phyloP scores from a whole-genome alignment of 1,139 yeast species.

The Diutina siamensis region DNA sequence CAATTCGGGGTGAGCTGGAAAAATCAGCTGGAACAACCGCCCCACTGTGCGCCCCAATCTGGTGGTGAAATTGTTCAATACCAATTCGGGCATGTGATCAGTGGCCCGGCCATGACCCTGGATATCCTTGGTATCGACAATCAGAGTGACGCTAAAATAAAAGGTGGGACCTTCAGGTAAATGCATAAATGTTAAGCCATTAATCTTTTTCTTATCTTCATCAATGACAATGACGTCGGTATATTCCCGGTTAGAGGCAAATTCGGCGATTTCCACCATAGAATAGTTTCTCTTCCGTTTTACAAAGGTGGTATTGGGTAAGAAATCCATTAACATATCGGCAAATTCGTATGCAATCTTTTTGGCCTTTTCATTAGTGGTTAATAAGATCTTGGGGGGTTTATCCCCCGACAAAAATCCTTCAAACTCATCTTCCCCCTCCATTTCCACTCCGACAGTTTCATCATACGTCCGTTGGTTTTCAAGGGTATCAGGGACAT shows the following conservation, averaged over 20 bases:
- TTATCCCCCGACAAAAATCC: slow-evolving; percentile 45
- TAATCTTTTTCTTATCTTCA: slow-evolving; percentile 86
- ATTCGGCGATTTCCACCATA: slow-evolving; percentile 77
- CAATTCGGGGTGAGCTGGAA: slow-evolving; percentile 87
- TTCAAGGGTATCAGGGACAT: slow-evolving; percentile 83
- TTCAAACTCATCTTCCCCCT: slow-evolving; percentile 74
- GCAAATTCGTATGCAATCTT: slow-evolving; percentile 87
- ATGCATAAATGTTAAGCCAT: slow-evolving; percentile 86
- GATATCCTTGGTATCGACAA: slow-evolving; percentile 63
- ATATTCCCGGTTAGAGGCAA: slow-evolving; percentile 70
- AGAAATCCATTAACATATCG: slow-evolving; percentile 68
- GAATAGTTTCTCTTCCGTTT: slow-evolving; percentile 77
- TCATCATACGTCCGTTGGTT: slow-evolving; percentile 84
- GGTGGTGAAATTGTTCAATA: slow-evolving; percentile 84
- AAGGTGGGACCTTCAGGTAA: slow-evolving; percentile 93
- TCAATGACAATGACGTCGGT: slow-evolving; percentile 83
- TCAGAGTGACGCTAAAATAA: slow-evolving; percentile 77
- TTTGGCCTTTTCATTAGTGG: slow-evolving; percentile 80
- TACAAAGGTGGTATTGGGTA: slow-evolving; percentile 79
- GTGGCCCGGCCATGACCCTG: slow-evolving; percentile 87
- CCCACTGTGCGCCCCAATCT: slow-evolving; percentile 91
- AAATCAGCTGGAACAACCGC: slow-evolving; percentile 76
- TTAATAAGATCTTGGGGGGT: slow-evolving; percentile 73
- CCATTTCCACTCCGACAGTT: slow-evolving; percentile 61
- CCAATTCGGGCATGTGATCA: slow-evolving; percentile 81